These are phyloP conservation scores for Sistotremastrum niveocremeum DNA, from an alignment of 768 basidiomycete genomes.

Conservation along the genomic window DNA sequence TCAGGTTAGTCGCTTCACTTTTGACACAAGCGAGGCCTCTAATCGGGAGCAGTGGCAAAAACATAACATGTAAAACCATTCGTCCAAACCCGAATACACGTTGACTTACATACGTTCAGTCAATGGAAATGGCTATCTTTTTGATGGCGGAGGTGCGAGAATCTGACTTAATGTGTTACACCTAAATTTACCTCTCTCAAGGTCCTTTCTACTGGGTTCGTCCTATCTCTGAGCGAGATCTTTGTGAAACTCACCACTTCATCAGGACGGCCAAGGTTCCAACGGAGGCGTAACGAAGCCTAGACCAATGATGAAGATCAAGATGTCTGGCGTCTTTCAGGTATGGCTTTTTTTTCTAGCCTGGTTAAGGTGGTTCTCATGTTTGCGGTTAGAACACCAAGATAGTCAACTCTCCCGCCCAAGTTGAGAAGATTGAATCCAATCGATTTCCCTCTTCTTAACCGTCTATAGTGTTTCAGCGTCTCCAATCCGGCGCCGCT, in stretches of 20 bases:
- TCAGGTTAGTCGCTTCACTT: constrained; percentile 15
- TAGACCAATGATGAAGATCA: constrained; percentile 31
- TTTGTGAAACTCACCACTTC: background rate
- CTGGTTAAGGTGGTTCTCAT: background rate
- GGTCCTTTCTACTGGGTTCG: constrained; percentile 30
- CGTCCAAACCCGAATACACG: background rate
- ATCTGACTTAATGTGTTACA: too few species aligned
- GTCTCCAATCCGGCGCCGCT: constrained; percentile 16
- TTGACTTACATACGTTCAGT: constrained; percentile 1
- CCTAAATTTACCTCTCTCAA: too few species aligned
- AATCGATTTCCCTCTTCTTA: too few species aligned
- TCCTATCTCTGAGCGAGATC: too few species aligned
- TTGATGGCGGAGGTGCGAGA: constrained; percentile 23
- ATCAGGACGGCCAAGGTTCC: constrained; percentile 11
- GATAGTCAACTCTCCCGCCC: constrained; percentile 28
- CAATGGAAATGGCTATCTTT: constrained; percentile 28
- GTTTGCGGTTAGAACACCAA: constrained; percentile 17
- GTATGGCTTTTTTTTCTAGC: constrained; percentile 9
- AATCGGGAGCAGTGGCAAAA: constrained; percentile 17
- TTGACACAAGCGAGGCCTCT: background rate
- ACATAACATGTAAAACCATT: constrained; percentile 31
- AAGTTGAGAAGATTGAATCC: constrained; percentile 1
- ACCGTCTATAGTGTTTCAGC: constrained; percentile 8
- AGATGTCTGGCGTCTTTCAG: constrained; percentile 26
- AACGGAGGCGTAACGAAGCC: constrained; percentile 15